Percentiles rank a stretch among this genome's conserved stretches.
Conservation (phyloP, 345 rosid genomes). For the Physaria fendleri region DNA sequence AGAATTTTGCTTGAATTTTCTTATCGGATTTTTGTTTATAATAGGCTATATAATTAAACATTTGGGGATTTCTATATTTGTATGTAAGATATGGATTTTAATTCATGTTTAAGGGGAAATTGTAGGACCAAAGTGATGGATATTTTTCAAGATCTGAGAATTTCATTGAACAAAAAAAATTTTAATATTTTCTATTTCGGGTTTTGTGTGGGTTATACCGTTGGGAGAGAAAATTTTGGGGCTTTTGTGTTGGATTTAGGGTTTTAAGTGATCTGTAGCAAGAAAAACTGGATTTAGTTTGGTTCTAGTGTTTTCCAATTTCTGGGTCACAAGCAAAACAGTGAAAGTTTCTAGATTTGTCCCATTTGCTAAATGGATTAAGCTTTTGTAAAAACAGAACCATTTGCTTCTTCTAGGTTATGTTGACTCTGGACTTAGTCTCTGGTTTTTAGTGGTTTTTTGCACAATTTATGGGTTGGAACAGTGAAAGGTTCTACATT, state of each 20-base stretch:
- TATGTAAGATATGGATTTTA: neutral
- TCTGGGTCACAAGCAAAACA: neutral
- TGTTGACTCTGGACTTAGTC: neutral
- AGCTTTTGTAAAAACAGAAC: neutral
- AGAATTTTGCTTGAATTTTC: conserved; percentile 22
- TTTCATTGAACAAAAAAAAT: conserved; percentile 1
- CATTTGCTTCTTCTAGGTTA: conserved; percentile 1
- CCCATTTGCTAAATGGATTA: neutral
- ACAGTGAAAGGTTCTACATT: neutral
- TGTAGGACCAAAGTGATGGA: conserved; percentile 19
- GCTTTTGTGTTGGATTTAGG: conserved; percentile 5
- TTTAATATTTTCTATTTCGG: neutral
- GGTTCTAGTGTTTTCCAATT: neutral
- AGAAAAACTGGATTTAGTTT: neutral
- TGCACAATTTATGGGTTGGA: neutral
- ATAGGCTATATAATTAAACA: neutral
- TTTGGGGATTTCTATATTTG: neutral
- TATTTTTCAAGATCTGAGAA: conserved; percentile 28
- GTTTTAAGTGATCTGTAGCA: neutral
- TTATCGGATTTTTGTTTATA: neutral
- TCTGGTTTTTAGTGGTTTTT: neutral
- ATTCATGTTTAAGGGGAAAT: conserved; percentile 8
- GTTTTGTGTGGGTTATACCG: conserved; percentile 2
- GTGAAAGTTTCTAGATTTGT: conserved; percentile 5
- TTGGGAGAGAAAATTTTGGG: neutral